These are phyloP conservation scores for Fusarium ramigenum DNA, from an alignment of 2,329 filamentous ascomycete species.

Conservation along the genomic window DNA sequence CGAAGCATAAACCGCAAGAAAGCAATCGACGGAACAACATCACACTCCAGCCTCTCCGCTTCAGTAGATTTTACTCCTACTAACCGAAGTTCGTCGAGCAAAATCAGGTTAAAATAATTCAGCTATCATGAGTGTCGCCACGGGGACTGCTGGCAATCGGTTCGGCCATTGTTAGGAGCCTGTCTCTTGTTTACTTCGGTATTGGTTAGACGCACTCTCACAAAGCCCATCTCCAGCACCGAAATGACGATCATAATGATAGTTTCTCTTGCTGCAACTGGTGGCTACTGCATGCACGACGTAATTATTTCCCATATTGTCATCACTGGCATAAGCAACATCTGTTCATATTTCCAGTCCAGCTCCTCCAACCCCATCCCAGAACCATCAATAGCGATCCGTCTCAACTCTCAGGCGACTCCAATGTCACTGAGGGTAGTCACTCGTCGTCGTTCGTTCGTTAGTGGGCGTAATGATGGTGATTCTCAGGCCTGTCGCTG, in stretches of 20 bases:
- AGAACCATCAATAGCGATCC: not conserved
- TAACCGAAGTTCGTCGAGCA: accelerated
- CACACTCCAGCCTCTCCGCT: not conserved
- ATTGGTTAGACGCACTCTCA: not conserved
- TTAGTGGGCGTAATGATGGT: not conserved
- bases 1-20: not conserved
- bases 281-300: not conserved
- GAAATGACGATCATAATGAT: not conserved
- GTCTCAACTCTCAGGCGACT: not conserved
- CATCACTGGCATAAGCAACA: not conserved
- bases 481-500: not conserved
- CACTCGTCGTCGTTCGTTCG: too few relatives aligned
- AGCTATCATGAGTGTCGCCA: accelerated
- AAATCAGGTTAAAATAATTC: not conserved
- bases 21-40: not conserved
- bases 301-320: not conserved
- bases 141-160: not conserved
- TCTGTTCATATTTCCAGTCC: not conserved
- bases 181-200: accelerated
- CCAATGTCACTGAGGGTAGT: not conserved
- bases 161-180: accelerated
- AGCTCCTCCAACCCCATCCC: not conserved
- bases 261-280: accelerated
- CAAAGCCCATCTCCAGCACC: accelerated
- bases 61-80: accelerated